Percentiles rank a stretch among this genome's conserved stretches.
These are phyloP conservation scores for Sphaerulina musiva DNA, from an alignment of 2,329 filamentous ascomycete genomes.

Conservation along the genomic window DNA sequence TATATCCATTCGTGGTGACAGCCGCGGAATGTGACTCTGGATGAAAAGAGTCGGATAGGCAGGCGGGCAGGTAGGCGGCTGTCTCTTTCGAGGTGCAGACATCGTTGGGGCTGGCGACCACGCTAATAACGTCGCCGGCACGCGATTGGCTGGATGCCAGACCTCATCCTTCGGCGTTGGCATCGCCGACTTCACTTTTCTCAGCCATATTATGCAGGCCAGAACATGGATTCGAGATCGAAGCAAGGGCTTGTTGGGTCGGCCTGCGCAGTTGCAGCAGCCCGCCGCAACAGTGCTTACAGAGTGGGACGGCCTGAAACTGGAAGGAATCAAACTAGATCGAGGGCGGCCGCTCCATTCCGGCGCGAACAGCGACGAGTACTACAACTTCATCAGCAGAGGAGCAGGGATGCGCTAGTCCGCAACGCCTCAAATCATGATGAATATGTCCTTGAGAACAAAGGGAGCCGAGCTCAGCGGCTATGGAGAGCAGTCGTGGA, in stretches of 20 bases:
- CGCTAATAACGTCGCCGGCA: not conserved
- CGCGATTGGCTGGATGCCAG: no score
- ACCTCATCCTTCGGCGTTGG: not conserved
- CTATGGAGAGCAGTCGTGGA: slow-evolving; percentile 8
- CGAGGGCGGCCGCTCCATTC: not conserved
- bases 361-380: slow-evolving; percentile 16
- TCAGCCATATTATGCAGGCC: slow-evolving; percentile 23
- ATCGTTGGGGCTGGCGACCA: not conserved
- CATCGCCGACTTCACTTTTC: slow-evolving; percentile 11
- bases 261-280: slow-evolving; percentile 17
- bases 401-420: slow-evolving; percentile 9
- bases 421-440: slow-evolving; percentile 8
- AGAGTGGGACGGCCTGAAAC: slow-evolving; percentile 16
- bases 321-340: slow-evolving; percentile 2
- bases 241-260: slow-evolving; percentile 24
- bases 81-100: not conserved
- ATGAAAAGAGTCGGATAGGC: slow-evolving; percentile 2
- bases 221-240: slow-evolving; percentile 24
- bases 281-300: not conserved
- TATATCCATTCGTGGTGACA: slow-evolving; percentile 11
- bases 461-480: slow-evolving; percentile 12
- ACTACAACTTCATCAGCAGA: slow-evolving; percentile 3
- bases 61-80: not conserved
- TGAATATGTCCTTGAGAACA: slow-evolving; percentile 1
- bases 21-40: slow-evolving; percentile 20